Percentiles rank a stretch among this genome's conserved stretches.
Conservation (phyloP, 371 early-diverging fungal genomes). For the Syncephalastrum sp. region DNA sequence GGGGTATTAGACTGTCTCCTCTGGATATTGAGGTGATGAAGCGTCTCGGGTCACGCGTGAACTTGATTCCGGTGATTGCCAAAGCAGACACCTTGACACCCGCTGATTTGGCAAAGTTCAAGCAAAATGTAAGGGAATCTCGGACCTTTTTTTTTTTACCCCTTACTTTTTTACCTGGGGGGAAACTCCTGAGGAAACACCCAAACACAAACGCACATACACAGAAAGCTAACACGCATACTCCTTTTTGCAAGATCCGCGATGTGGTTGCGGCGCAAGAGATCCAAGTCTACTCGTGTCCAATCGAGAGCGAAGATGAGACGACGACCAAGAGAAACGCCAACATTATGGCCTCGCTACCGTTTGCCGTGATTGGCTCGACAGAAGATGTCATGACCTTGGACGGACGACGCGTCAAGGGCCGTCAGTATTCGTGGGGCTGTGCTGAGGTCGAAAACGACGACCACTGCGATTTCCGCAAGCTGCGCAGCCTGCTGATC, state of each 20-base stretch:
- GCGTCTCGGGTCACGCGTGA: conserved; percentile 79
- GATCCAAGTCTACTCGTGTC: conserved; percentile 81
- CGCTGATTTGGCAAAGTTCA: conserved; percentile 78
- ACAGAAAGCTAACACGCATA: not conserved
- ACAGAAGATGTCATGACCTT: conserved; percentile 78
- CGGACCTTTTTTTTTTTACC: not conserved
- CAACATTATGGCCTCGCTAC: conserved; percentile 87
- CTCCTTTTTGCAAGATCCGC: conserved; percentile 53
- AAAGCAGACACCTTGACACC: conserved; percentile 93
- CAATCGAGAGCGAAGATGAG: conserved; percentile 91
- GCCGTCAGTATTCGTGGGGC: conserved; percentile 95
- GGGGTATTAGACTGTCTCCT: conserved; percentile 57
- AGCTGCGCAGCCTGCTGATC: conserved; percentile 91
- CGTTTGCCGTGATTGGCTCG: conserved; percentile 95
- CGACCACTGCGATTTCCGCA: conserved; percentile 89
- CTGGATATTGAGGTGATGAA: conserved; percentile 91
- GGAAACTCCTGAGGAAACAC: not conserved
- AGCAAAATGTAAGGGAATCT: conserved; percentile 64
- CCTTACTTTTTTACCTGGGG: not conserved
- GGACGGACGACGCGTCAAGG: conserved; percentile 81
- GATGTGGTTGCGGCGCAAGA: conserved; percentile 78
- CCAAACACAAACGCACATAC: not conserved
- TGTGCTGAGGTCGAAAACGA: conserved; percentile 92
- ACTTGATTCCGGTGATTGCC: conserved; percentile 92
- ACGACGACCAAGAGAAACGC: conserved; percentile 75